Conservation (phyloP, 2,329 filamentous ascomycete species). For the Davidsoniella eucalypti region DNA sequence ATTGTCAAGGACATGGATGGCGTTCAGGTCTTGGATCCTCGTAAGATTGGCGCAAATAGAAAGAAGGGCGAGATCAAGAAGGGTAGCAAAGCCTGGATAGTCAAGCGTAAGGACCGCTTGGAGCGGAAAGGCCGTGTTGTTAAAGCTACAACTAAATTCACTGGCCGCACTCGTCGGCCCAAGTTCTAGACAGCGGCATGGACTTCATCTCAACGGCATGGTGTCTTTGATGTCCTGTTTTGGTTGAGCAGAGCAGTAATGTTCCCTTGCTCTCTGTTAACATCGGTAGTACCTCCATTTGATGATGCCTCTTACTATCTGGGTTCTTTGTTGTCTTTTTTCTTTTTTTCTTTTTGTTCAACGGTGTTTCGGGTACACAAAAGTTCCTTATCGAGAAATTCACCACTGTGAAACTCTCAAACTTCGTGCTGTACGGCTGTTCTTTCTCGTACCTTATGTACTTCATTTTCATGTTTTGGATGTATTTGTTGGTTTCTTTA, state of each 20-base stretch:
- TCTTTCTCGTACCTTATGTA: no score
- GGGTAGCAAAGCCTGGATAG: slow-evolving; percentile 69
- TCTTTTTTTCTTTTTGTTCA: not conserved
- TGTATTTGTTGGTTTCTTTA: no score
- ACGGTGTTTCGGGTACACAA: slow-evolving; percentile 1
- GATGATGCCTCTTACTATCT: not conserved
- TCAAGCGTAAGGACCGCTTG: slow-evolving; percentile 85
- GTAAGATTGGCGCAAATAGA: slow-evolving; percentile 20
- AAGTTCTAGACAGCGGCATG: slow-evolving; percentile 40
- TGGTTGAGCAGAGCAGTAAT: not conserved
- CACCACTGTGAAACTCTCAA: no score
- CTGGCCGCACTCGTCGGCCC: slow-evolving; percentile 67
- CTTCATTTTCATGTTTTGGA: no score
- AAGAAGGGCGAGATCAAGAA: slow-evolving; percentile 49
- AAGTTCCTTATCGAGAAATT: not conserved
- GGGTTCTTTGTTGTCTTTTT: not conserved
- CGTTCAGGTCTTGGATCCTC: slow-evolving; percentile 64
- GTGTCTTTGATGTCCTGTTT: not conserved
- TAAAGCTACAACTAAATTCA: slow-evolving; percentile 84
- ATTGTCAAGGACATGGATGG: slow-evolving; percentile 79
- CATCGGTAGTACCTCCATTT: not conserved
- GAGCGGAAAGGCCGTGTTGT: slow-evolving; percentile 88
- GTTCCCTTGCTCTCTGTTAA: no score
- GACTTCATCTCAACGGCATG: not conserved
- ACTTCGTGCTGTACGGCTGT: no score